Conservation (phyloP, 2,329 filamentous ascomycete genomes). For the Tothia fuscella region DNA sequence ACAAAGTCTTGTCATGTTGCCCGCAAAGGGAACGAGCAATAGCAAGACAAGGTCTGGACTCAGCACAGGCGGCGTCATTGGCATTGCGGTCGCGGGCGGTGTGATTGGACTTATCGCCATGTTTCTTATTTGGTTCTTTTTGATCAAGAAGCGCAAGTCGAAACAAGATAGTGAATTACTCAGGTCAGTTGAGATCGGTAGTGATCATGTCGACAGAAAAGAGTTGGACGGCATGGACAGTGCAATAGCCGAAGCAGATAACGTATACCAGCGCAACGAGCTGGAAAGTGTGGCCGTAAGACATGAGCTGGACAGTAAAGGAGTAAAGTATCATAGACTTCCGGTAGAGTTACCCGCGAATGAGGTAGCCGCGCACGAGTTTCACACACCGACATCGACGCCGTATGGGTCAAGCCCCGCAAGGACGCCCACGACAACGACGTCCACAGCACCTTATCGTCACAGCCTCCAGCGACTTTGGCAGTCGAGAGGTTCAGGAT, state of each 20-base stretch:
- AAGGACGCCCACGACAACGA: too few species aligned
- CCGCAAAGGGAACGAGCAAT: neutral
- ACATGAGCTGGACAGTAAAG: neutral
- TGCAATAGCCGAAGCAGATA: neutral
- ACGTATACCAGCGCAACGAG: neutral
- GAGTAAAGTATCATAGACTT: neutral
- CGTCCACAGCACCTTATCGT: too few species aligned
- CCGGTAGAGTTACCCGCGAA: neutral
- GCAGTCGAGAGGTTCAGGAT: too few species aligned
- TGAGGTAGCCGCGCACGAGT: too few species aligned
- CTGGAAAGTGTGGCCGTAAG: neutral
- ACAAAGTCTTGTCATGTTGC: conserved; percentile 5
- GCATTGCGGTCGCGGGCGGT: conserved; percentile 31
- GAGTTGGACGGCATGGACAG: neutral
- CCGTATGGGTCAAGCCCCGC: too few species aligned
- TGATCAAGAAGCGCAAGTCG: conserved; percentile 6
- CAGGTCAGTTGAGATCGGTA: neutral
- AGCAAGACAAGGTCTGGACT: conserved; percentile 10
- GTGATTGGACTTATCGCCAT: conserved; percentile 11
- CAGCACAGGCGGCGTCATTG: conserved; percentile 29
- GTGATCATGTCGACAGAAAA: neutral
- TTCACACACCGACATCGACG: too few species aligned
- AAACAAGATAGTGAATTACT: neutral
- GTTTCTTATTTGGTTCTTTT: conserved; percentile 2
- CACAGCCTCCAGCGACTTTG: too few species aligned